These are phyloP conservation scores for Tylopilus intermedius DNA, from an alignment of 768 basidiomycete genomes.

Conservation along the genomic window DNA sequence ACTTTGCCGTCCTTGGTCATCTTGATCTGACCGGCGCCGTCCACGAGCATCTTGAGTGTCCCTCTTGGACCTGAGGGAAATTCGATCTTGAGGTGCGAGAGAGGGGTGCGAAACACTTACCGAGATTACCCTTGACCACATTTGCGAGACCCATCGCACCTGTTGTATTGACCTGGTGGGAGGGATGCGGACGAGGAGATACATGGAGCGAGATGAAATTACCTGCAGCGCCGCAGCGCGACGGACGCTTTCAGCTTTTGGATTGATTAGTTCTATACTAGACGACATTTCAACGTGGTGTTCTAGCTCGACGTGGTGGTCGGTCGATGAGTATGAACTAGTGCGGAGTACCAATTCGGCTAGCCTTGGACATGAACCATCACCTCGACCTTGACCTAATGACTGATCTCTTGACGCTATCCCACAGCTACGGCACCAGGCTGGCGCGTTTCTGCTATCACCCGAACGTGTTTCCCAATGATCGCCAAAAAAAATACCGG, in stretches of 20 bases:
- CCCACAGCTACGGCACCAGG: slow-evolving; percentile 28
- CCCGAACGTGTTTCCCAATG: slow-evolving; percentile 24
- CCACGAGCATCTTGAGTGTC: slow-evolving; percentile 98
- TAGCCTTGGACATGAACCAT: slow-evolving; percentile 23
- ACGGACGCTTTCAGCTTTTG: slow-evolving; percentile 90
- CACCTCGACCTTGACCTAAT: slow-evolving; percentile 27
- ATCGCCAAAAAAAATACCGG: slow-evolving; percentile 17
- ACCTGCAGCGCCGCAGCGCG: slow-evolving; percentile 91
- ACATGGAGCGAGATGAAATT: slow-evolving; percentile 19
- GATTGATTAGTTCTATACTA: slow-evolving; percentile 93
- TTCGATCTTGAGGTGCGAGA: slow-evolving; percentile 23
- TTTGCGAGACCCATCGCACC: slow-evolving; percentile 96
- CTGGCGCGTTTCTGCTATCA: slow-evolving; percentile 27
- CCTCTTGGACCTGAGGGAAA: slow-evolving; percentile 76
- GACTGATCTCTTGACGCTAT: too few species aligned
- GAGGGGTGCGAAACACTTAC: slow-evolving; percentile 42
- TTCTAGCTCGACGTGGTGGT: slow-evolving; percentile 15
- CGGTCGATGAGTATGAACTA: slow-evolving; percentile 5
- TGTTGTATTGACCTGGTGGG: slow-evolving; percentile 74
- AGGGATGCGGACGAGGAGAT: slow-evolving; percentile 19
- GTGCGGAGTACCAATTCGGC: slow-evolving; percentile 32
- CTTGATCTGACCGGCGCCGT: slow-evolving; percentile 97
- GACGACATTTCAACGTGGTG: slow-evolving; percentile 48
- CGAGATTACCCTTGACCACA: slow-evolving; percentile 96
- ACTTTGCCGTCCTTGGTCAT: slow-evolving; percentile 99